Evolutionary conservation across 2,329 filamentous ascomycete species (phyloP), one percentile per base, ranked within the genome.

Genomic region (Ilyonectria destructans): DNA sequence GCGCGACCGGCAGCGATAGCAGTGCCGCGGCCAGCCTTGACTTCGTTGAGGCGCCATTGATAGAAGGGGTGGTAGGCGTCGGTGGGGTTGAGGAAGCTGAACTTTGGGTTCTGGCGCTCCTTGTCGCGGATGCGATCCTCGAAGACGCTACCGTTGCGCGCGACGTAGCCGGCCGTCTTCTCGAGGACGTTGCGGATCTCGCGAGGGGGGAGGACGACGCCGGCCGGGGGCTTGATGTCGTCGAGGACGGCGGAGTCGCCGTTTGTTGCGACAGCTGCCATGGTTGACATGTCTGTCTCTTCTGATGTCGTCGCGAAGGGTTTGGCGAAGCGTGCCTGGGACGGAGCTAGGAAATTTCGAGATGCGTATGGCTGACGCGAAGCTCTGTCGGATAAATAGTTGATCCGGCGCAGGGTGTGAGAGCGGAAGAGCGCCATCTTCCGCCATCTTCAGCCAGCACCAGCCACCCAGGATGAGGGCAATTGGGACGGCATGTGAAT

Each of bases 141-240:
- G 77, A 97, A 95, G 8, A 90, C 85, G 48, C 86, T 79, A 23
- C 90, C 90, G 75, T 91, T 91, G 70, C 90, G 85, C 72, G 91
- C 91, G 66, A 98, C 93, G 80, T 97, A 98, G 54, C 95, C 95
- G 60, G 96, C 96, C 13, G 96, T 97, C 85, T 97, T 98, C 82
- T 98, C 95, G 77, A 99, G 91, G 73, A 96, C 82, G 80, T 86
- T 85, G 85, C 95, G 91, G 77, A 98, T 95, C 78, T 95, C 93
- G 79, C 91, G 96, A 12, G 96, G 96, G 23, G 96, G 96, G 62
- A 98, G 88, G 64, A 98, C 93, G 71, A 97, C 88, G 70, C 95
- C 94, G 66, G 91, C 84, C 4, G 96, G 96, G 37, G 94, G 91
- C 80, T 95, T 96, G 80, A 91, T 89, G 70, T 91, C 88, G 70